phyloP scores from a whole-genome alignment of 2,329 filamentous ascomycete genomes.

The Pseudonectria buxi region DNA sequence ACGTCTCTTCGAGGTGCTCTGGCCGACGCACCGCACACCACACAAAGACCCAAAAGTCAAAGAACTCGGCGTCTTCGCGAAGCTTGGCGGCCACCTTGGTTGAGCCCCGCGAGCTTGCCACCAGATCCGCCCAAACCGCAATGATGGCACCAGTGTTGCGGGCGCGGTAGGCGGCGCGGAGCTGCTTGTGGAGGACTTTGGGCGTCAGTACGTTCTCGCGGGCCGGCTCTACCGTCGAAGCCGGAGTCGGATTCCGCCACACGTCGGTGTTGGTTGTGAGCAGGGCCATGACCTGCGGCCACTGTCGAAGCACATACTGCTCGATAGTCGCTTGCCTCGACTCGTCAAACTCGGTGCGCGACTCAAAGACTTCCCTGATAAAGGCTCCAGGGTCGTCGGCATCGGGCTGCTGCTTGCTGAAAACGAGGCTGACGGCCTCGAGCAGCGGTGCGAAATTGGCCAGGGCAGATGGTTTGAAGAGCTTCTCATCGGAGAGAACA shows the following conservation, averaged over 20 bases:
- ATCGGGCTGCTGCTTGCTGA: conserved; percentile 12
- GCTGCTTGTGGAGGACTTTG: conserved; percentile 21
- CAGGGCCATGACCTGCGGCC: conserved; percentile 19
- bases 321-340: conserved; percentile 15
- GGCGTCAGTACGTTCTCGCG: conserved; percentile 5
- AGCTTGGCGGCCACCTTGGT: conserved; percentile 21
- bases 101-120: conserved; percentile 15
- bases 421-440: conserved; percentile 17
- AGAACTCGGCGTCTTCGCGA: conserved; percentile 26
- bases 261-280: conserved; percentile 14
- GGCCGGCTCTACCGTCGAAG: conserved; percentile 2
- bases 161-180: conserved; percentile 23
- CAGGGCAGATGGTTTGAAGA: conserved; percentile 6
- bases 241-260: conserved; percentile 13
- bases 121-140: conserved; percentile 29
- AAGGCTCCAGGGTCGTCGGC: conserved; percentile 3
- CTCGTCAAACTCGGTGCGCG: conserved; percentile 9
- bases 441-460: conserved; percentile 24
- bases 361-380: conserved; percentile 13
- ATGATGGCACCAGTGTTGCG: conserved; percentile 24
- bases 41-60: conserved; percentile 35
- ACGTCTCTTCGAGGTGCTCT: conserved; percentile 26
- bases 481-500: conserved; percentile 23
- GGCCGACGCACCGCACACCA: conserved; percentile 30
- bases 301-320: conserved; percentile 24